phyloP scores from a whole-genome alignment of 1,139 yeast genomes.

The Debaryomyces robertsiae region DNA sequence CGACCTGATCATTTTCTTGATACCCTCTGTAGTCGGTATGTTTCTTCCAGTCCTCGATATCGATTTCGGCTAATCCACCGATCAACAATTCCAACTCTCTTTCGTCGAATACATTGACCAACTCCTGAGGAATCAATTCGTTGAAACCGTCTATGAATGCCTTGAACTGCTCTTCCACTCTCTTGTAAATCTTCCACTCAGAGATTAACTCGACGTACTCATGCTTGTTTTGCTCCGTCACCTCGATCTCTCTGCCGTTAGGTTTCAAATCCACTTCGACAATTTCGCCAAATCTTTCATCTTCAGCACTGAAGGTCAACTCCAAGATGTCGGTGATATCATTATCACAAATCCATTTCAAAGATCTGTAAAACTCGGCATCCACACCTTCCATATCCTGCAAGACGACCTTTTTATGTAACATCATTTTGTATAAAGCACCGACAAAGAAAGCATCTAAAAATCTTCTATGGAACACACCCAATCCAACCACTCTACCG shows the following conservation, averaged over 20 bases:
- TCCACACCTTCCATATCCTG: conserved; percentile 99
- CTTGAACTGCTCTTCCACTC: conserved; percentile 94
- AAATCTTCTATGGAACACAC: conserved; percentile 97
- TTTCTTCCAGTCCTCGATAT: conserved; percentile 97
- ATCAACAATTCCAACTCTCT: conserved; percentile 93
- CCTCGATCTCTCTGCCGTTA: conserved; percentile 84
- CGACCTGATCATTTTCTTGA: conserved; percentile 92
- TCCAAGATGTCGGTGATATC: conserved; percentile 84
- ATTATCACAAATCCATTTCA: conserved; percentile 94
- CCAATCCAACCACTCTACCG: conserved; percentile 97
- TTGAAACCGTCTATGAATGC: conserved; percentile 97
- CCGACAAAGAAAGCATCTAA: conserved; percentile 98
- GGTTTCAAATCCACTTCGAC: conserved; percentile 90
- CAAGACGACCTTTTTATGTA: conserved; percentile 88
- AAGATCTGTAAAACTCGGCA: conserved; percentile 90
- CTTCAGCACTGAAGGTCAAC: conserved; percentile 91
- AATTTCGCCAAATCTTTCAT: conserved; percentile 93
- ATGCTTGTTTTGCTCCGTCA: conserved; percentile 89
- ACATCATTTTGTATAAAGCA: conserved; percentile 96
- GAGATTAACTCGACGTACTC: conserved; percentile 94
- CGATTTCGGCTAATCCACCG: conserved; percentile 98
- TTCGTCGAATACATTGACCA: conserved; percentile 95
- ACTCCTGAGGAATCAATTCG: conserved; percentile 94
- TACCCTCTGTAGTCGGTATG: conserved; percentile 98
- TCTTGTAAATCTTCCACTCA: conserved; percentile 92